phyloP scores from a whole-genome alignment of 805 yeast genomes.

The Suhomyces vadensis region DNA sequence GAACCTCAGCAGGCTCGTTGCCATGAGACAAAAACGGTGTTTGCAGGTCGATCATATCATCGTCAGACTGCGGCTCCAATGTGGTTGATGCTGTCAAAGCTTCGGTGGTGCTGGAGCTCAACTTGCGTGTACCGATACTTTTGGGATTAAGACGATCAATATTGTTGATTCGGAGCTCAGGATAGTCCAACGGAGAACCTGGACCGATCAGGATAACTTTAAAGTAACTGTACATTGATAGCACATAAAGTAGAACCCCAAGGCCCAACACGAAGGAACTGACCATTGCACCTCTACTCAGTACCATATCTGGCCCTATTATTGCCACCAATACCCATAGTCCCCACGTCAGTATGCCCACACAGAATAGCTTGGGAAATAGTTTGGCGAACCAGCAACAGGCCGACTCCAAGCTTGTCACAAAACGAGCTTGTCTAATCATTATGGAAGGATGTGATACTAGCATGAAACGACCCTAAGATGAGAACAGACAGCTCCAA shows the following conservation, averaged over 20 bases:
- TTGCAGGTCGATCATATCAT: conserved; percentile 4
- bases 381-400: conserved; percentile 16
- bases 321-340: conserved; percentile 37
- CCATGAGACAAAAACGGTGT: conserved; percentile 9
- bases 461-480: conserved; percentile 15
- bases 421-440: conserved; percentile 9
- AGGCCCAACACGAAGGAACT: conserved; percentile 4
- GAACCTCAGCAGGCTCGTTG: conserved; percentile 16
- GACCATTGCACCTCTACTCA: conserved; percentile 15
- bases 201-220: conserved; percentile 55
- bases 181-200: conserved; percentile 65
- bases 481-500: too few relatives aligned
- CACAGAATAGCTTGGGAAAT: conserved; percentile 53
- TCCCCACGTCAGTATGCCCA: conserved; percentile 49
- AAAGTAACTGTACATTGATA: conserved; percentile 53
- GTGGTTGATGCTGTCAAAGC: not conserved
- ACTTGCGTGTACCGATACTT: not conserved
- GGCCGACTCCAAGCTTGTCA: conserved; percentile 2
- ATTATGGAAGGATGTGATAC: conserved; percentile 25
- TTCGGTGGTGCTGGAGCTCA: not conserved
- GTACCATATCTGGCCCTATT: conserved; percentile 20
- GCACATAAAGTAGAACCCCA: conserved; percentile 29
- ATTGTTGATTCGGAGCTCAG: conserved; percentile 36
- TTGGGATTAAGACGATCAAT: not conserved
- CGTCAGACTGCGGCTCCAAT: not conserved